Evolutionary conservation across 768 basidiomycete species (phyloP), one percentile per base, ranked within the genome.

Genomic region (Hirschioporus abietinus): DNA sequence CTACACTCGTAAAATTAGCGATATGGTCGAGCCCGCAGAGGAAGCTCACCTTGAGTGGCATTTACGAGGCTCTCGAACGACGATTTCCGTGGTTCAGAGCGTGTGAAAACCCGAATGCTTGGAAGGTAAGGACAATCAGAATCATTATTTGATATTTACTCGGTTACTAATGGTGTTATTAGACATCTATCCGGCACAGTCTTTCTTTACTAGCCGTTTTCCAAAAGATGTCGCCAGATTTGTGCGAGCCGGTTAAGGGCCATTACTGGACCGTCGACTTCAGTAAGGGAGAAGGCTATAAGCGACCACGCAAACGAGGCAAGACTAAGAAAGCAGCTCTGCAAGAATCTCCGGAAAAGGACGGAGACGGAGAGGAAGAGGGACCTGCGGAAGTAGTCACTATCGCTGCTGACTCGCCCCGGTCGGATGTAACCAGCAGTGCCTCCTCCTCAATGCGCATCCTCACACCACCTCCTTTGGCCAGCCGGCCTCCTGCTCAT

Each of bases 241-340:
- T 89, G 65, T 87, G 84, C 0, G 88, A 90, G 71, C 88, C 88
- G 0, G 89, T 88, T 0, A 90, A 90, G 68, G 89, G 89, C 1
- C 82, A 78, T 52, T 90, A 90, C 70, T 90, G 89, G 89, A 72
- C 63, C 65, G 60, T 68, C 24, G 86, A 89, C 66, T 72, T 83
- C 66, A 81, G 83, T 0, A 74, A 77, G 10, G 86, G 86, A 4
- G 83, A 86, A 65, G 88, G 88, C 1, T 84, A 86, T 74, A 88
- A 88, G 69, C 86, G 87, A 30, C 71, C 76, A 6, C 82, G 88
- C 64, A 86, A 85, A 71, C 83, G 88, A 12, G 42, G 42, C 42
- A 52, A 52, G 42, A 52, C 5, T 10, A 52, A 52, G 42, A 52
- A 52, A 20, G 42, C 42, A 52, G 42, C 20, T 12, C 3, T 20